phyloP scores from a whole-genome alignment of 352 stramenopile genomes.

The Phytophthora crassamura region DNA sequence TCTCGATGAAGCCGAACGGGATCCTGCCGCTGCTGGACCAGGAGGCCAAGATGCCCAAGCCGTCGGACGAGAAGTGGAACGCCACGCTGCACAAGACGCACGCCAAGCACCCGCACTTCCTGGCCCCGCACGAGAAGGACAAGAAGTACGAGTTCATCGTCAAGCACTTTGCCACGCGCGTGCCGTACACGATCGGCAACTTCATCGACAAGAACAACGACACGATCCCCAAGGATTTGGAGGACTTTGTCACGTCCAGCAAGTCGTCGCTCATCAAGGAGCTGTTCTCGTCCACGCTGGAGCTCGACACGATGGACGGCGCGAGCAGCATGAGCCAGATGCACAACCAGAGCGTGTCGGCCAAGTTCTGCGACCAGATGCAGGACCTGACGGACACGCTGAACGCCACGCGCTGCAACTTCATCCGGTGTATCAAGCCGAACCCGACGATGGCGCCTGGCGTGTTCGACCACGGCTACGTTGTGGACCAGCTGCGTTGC shows the following conservation, averaged over 20 bases:
- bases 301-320: constrained; percentile 61
- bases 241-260: constrained; percentile 88
- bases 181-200: constrained; percentile 94
- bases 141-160: constrained; percentile 96
- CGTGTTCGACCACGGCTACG: constrained; percentile 90
- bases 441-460: constrained; percentile 83
- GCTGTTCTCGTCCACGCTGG: constrained; percentile 73
- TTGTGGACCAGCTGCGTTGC: constrained; percentile 91
- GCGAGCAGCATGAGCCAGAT: constrained; percentile 46
- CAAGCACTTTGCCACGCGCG: constrained; percentile 95
- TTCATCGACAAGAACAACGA: constrained; percentile 99
- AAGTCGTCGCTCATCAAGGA: constrained; percentile 82
- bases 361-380: constrained; percentile 91
- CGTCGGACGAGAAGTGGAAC: constrained; percentile 89
- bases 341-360: constrained; percentile 70
- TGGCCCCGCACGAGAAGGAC: constrained; percentile 85
- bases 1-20: constrained; percentile 81
- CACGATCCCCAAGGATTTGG: constrained; percentile 92
- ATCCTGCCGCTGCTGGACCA: constrained; percentile 83
- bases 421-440: constrained; percentile 93
- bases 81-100: constrained; percentile 84
- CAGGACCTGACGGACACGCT: constrained; percentile 86
- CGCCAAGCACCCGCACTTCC: constrained; percentile 71
- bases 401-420: constrained; percentile 87
- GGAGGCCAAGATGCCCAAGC: constrained; percentile 82